Conservation (phyloP, 192 early-diverging fungal genomes). For the Entomortierella parvispora region DNA sequence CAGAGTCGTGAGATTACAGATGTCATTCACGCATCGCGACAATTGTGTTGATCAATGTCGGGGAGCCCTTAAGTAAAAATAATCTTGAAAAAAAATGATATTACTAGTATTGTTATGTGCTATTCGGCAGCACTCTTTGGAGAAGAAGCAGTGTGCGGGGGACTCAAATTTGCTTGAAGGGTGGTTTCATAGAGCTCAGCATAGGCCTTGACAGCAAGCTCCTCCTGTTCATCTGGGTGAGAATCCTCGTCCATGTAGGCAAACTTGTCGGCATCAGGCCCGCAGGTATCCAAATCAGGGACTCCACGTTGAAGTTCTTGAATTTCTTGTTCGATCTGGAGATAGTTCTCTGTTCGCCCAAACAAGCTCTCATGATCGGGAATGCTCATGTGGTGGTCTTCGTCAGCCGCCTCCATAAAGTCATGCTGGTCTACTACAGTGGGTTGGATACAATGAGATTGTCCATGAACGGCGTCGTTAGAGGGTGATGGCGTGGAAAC, state of each 20-base stretch:
- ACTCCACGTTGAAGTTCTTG: conserved; percentile 18
- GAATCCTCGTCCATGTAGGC: conserved; percentile 31
- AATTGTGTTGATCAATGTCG: too few species aligned
- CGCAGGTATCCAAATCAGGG: neutral
- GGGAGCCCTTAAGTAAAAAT: too few species aligned
- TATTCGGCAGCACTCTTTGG: neutral
- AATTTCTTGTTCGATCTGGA: conserved; percentile 37
- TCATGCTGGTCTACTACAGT: neutral
- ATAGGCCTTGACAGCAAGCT: conserved; percentile 37
- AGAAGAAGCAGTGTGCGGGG: neutral
- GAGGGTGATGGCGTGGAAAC: neutral
- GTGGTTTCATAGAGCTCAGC: conserved; percentile 35
- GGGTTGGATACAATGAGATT: neutral
- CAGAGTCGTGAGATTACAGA: too few species aligned
- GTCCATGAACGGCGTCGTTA: neutral
- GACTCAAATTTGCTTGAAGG: neutral
- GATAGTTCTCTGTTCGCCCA: conserved; percentile 35
- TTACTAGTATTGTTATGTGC: too few species aligned
- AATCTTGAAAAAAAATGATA: too few species aligned
- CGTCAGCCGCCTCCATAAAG: neutral
- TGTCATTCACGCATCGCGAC: neutral
- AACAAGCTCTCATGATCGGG: conserved; percentile 42
- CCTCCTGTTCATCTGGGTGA: conserved; percentile 21
- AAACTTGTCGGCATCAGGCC: neutral
- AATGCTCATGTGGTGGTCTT: conserved; percentile 25